These are phyloP conservation scores for Triangularia setosa DNA, from an alignment of 2,329 filamentous ascomycete genomes.

Conservation along the genomic window DNA sequence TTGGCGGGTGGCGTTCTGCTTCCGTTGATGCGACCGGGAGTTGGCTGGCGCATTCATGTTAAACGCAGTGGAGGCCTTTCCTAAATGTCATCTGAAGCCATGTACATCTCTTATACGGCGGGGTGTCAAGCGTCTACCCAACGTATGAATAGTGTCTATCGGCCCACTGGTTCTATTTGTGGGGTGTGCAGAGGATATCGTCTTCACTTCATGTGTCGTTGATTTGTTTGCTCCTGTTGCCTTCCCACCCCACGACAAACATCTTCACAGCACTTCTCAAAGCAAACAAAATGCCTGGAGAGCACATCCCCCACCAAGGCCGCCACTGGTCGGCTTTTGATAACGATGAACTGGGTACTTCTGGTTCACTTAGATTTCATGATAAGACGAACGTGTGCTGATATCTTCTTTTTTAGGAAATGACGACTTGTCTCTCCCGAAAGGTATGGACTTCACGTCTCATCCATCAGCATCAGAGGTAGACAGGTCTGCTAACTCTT, in stretches of 20 bases:
- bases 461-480: not conserved
- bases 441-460: conserved; percentile 44
- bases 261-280: not conserved
- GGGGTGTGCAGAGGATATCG: too few relatives aligned
- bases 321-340: conserved; percentile 1
- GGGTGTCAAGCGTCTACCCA: not conserved
- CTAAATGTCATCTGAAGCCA: not conserved
- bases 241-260: not conserved
- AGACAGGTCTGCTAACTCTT: conserved; percentile 28
- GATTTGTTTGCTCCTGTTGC: not conserved
- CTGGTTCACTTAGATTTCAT: not conserved
- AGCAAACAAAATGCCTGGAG: not conserved
- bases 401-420: conserved; percentile 41
- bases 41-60: not conserved
- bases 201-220: not conserved
- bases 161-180: not conserved
- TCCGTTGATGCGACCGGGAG: not conserved
- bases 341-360: not conserved
- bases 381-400: not conserved
- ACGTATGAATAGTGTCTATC: not conserved
- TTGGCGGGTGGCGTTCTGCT: not conserved
- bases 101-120: not conserved
- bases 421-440: conserved; percentile 61
- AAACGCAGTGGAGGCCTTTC: not conserved
- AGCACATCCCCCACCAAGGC: not conserved